Conservation (phyloP, 2,329 filamentous ascomycete genomes). For the Pseudogymnoascus sp. region DNA sequence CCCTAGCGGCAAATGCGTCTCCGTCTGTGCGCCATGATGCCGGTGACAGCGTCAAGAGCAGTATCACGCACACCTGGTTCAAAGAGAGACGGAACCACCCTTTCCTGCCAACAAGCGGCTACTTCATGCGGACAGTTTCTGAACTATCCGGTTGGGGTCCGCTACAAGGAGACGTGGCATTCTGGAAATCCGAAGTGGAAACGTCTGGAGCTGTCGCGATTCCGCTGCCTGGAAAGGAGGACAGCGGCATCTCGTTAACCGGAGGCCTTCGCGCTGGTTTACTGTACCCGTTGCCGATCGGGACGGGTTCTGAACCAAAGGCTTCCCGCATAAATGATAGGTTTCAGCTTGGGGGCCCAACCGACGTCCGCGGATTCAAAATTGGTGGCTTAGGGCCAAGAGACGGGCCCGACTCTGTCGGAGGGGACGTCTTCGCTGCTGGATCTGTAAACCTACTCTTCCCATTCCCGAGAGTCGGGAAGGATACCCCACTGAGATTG, state of each 20-base stretch:
- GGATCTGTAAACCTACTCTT: constrained; percentile 78
- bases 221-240: constrained; percentile 54
- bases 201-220: constrained; percentile 67
- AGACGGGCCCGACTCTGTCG: constrained; percentile 76
- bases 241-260: constrained; percentile 73
- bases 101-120: constrained; percentile 73
- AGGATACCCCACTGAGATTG: constrained; percentile 74
- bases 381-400: constrained; percentile 81
- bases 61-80: constrained; percentile 70
- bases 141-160: constrained; percentile 85
- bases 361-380: constrained; percentile 88
- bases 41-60: constrained; percentile 84
- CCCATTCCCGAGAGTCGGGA: constrained; percentile 72
- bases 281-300: constrained; percentile 69
- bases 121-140: constrained; percentile 65
- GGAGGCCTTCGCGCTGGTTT: constrained; percentile 73
- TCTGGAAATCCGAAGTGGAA: constrained; percentile 86
- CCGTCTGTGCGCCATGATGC: constrained; percentile 76
- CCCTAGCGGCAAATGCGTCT: constrained; percentile 65
- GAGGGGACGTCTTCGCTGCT: constrained; percentile 86
- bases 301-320: constrained; percentile 43
- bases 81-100: constrained; percentile 76
- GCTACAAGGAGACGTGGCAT: constrained; percentile 81
- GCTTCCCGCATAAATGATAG: constrained; percentile 85
- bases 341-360: constrained; percentile 89